Percentiles rank a stretch among this genome's conserved stretches.
Evolutionary conservation across 1,284 basidiomycete species (phyloP).

Genomic region (Abortiporus biennis): DNA sequence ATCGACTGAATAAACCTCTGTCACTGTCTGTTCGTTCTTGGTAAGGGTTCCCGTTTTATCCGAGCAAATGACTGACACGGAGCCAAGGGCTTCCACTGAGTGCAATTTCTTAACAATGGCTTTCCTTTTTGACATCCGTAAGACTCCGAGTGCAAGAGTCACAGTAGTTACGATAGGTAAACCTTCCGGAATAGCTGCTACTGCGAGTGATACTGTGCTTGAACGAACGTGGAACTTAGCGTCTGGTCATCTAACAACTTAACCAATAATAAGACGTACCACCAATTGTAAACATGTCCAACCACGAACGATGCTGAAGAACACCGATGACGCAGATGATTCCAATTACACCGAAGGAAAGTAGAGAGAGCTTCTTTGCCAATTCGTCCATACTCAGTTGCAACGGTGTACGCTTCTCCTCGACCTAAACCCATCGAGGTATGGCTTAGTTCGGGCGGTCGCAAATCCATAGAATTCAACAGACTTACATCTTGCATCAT

Average conservation of each 20-base stretch:
- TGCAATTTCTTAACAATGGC: constrained; percentile 97
- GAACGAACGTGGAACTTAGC: constrained; percentile 13
- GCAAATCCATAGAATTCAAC: too few relatives aligned
- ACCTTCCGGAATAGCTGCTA: constrained; percentile 96
- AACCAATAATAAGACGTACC: too few relatives aligned
- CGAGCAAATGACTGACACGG: constrained; percentile 93
- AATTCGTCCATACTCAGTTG: constrained; percentile 97
- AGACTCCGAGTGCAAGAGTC: constrained; percentile 89
- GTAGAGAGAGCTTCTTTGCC: constrained; percentile 84
- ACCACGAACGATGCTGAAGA: constrained; percentile 82
- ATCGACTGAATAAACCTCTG: constrained; percentile 83
- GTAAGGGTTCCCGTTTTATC: constrained; percentile 99
- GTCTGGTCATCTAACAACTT: constrained; percentile 3
- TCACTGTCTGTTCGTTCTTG: constrained; percentile 94
- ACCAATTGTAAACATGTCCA: constrained; percentile 57
- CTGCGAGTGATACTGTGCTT: constrained; percentile 83
- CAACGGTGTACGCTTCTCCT: constrained; percentile 90
- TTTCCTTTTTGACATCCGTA: constrained; percentile 91
- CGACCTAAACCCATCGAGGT: constrained; percentile 47
- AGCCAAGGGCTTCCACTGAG: constrained; percentile 91
- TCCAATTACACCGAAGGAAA: constrained; percentile 92
- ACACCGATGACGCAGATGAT: constrained; percentile 91
- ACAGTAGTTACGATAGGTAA: constrained; percentile 97
- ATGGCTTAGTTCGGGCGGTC: not conserved
- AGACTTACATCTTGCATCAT: constrained; percentile 95